Evolutionary conservation across 306 rosid genomes (phyloP), one percentile per base, ranked within the genome.

Genomic region (Gillenia trifoliata): DNA sequence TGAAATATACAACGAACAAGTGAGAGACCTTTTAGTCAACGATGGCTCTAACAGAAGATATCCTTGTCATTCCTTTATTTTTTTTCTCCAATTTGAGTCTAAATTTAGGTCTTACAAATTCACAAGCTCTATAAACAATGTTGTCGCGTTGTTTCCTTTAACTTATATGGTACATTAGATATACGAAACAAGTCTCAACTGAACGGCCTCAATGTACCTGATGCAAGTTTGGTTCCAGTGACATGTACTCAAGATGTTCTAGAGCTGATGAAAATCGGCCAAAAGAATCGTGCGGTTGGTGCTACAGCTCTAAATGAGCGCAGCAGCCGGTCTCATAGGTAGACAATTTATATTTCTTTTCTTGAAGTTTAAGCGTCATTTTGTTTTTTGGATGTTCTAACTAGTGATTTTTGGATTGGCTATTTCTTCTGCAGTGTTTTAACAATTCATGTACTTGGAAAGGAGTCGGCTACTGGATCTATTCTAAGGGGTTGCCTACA

Each of bases 311-410:
- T 94, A 69, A 91, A 94, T 29, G 98, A 89, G 81, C 79, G 98
- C 70, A 94, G 98, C 79, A 94, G 98, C 75, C 95, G 98, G 70
- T 94, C 98, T 43, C 98, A 94, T 60, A 91, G 98, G 98, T 94
- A 66, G 68, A 63, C 1, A 8, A 15, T 17, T 62, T 73, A 40
- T 47, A 40, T 55, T 60, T 68, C 56, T 68, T 43, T 25, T 20
- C 55, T 74, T 68, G 59, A 69, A 62, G 31, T 64, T 71, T 67
- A 20, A 41, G 43, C 59, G 40, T 66, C 30, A 25, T 63, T 59
- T 30, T 19, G 9, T 64, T 30, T 61, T 66, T 15, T 47, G 38
- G 3, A 30, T 38, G 20, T 65, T 49, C 29, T 65, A 61, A 63
- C 63, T 6, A 47, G 54, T 31, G 29, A 54, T 11, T 36, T 77